Conservation (phyloP, 371 early-diverging fungal species). For the Gilbertella persicaria region DNA sequence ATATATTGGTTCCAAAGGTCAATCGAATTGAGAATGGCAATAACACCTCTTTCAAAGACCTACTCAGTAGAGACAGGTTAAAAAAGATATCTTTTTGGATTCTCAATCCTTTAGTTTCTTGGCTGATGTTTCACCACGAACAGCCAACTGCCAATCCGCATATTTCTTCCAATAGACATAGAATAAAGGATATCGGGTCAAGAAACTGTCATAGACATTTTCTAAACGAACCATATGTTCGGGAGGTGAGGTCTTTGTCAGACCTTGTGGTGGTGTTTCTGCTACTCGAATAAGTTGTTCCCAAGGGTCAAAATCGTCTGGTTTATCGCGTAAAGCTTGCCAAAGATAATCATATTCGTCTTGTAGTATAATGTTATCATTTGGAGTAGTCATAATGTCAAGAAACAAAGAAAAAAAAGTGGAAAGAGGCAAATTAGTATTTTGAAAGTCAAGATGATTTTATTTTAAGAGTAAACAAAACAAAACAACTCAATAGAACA, state of each 20-base stretch:
- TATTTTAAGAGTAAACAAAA: too few relatives aligned
- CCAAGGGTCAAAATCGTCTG: slow-evolving; percentile 65
- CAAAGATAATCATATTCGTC: slow-evolving; percentile 56
- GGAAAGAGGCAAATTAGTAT: too few relatives aligned
- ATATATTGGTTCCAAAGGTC: slow-evolving; percentile 75
- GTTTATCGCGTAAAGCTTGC: slow-evolving; percentile 50
- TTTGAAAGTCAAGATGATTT: too few relatives aligned
- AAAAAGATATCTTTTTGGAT: not conserved
- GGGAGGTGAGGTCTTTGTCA: slow-evolving; percentile 39
- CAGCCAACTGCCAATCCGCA: slow-evolving; percentile 56
- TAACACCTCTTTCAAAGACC: slow-evolving; percentile 68
- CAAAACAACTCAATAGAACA: too few relatives aligned
- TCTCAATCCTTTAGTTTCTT: slow-evolving; percentile 43
- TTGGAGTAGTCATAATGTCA: too few relatives aligned
- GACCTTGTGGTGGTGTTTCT: slow-evolving; percentile 54
- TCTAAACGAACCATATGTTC: slow-evolving; percentile 42
- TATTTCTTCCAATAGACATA: slow-evolving; percentile 82
- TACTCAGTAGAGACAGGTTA: slow-evolving; percentile 16
- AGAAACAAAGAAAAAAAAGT: too few relatives aligned
- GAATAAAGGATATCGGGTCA: slow-evolving; percentile 69
- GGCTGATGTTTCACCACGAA: slow-evolving; percentile 58
- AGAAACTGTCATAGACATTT: slow-evolving; percentile 60
- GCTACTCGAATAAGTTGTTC: slow-evolving; percentile 57
- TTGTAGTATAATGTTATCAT: too few relatives aligned
- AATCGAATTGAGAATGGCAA: slow-evolving; percentile 62